Percentiles rank a stretch among this genome's conserved stretches.
phyloP scores from a whole-genome alignment of 225 moss, liverwort and hornwort species.

The Physcomitrium patens region DNA sequence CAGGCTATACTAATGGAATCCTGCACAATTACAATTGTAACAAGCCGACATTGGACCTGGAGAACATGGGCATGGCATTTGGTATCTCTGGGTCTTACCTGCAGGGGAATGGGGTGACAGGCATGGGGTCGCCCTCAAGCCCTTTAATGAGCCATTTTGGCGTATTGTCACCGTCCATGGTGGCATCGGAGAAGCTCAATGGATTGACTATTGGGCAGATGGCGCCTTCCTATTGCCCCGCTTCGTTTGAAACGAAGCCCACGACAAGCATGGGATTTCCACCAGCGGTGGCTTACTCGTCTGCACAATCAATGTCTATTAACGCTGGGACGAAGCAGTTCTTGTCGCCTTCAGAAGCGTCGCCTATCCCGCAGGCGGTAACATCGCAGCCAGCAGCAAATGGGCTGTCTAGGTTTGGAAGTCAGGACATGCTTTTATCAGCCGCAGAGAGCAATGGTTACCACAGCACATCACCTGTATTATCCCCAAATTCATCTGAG shows the following conservation, averaged over 20 bases:
- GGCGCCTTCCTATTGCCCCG: constrained; percentile 26
- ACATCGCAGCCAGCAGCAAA: constrained; percentile 28
- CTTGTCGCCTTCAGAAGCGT: constrained; percentile 28
- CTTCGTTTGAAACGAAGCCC: constrained; percentile 35
- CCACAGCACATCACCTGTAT: constrained; percentile 35
- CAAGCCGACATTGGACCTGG: constrained; percentile 59
- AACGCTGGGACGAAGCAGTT: constrained; percentile 38
- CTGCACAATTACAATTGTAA: constrained; percentile 30
- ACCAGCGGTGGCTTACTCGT: constrained; percentile 27
- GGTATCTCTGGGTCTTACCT: constrained; percentile 41
- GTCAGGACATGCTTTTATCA: constrained; percentile 41
- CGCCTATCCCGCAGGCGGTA: constrained; percentile 35
- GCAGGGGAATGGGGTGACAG: constrained; percentile 45
- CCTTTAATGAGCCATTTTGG: constrained; percentile 36
- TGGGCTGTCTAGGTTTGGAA: constrained; percentile 49
- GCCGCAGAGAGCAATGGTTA: constrained; percentile 32
- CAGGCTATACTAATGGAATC: constrained; percentile 41
- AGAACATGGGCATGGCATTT: constrained; percentile 51
- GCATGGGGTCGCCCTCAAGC: constrained; percentile 41
- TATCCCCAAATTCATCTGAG: constrained; percentile 46
- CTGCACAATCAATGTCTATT: constrained; percentile 29
- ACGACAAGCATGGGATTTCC: constrained; percentile 36
- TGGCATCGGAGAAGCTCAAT: constrained; percentile 51
- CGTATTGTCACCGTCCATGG: constrained; percentile 41
- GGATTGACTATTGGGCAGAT: constrained; percentile 48